Conservation (phyloP, 1,284 basidiomycete genomes). For the Austroboletus niveus region DNA sequence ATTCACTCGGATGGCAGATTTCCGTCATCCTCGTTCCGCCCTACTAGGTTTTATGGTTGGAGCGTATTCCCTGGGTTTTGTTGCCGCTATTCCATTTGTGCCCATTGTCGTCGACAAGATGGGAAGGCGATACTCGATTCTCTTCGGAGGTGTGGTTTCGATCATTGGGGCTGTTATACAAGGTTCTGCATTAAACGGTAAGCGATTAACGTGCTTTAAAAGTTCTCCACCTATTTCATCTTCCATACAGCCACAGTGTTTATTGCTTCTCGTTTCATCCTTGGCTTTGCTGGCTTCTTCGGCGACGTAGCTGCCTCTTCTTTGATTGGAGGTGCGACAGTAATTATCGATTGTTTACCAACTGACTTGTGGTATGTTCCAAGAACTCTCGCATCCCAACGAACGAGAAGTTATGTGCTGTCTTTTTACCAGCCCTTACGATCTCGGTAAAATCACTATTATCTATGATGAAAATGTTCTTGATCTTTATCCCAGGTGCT, state of each 20-base stretch:
- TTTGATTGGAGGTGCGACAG: constrained; percentile 14
- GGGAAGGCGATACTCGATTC: constrained; percentile 15
- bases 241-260: constrained; percentile 14
- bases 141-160: constrained; percentile 4
- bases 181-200: constrained; percentile 3
- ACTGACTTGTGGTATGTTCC: not conserved
- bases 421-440: constrained; percentile 7
- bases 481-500: constrained; percentile 2
- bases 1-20: constrained; percentile 9
- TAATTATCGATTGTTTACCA: not conserved
- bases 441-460: constrained; percentile 9
- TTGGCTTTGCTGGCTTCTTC: constrained; percentile 11
- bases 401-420: constrained; percentile 12
- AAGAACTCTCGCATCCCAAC: constrained; percentile 19
- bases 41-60: constrained; percentile 12
- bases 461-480: accelerated
- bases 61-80: constrained; percentile 13
- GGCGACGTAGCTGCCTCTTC: constrained; percentile 12
- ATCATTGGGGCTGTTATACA: constrained; percentile 11
- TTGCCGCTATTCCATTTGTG: constrained; percentile 9
- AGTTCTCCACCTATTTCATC: not conserved
- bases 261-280: constrained; percentile 13
- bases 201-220: not conserved
- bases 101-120: constrained; percentile 11
- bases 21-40: constrained; percentile 13